These are phyloP conservation scores for Ambrosiella beaveri DNA, from an alignment of 2,329 filamentous ascomycete species.

Conservation along the genomic window DNA sequence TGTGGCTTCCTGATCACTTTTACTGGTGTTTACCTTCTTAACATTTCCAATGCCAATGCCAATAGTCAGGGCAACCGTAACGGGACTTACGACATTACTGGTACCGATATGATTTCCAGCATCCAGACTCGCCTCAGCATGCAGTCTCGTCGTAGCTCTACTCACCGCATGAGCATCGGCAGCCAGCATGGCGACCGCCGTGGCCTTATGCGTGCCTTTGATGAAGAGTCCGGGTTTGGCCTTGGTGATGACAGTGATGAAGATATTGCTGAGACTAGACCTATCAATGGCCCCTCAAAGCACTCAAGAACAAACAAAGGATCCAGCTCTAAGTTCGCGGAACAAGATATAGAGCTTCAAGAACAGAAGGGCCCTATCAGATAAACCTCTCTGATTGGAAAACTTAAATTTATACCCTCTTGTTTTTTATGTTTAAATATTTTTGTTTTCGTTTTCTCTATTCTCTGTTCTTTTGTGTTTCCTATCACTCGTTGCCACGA, in stretches of 20 bases:
- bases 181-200: slow-evolving; percentile 54
- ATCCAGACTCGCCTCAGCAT: slow-evolving; percentile 85
- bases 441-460: slow-evolving; percentile 6
- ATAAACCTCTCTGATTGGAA: slow-evolving; percentile 7
- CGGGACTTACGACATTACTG: slow-evolving; percentile 57
- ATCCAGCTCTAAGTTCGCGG: slow-evolving; percentile 18
- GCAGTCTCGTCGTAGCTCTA: slow-evolving; percentile 65
- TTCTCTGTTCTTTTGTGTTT: slow-evolving; percentile 3
- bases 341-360: slow-evolving; percentile 31
- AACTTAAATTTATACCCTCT: background rate
- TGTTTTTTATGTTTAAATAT: slow-evolving; percentile 6
- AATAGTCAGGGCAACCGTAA: slow-evolving; percentile 54
- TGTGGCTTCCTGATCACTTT: slow-evolving; percentile 92
- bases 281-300: slow-evolving; percentile 12
- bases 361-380: slow-evolving; percentile 23
- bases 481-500: background rate
- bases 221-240: slow-evolving; percentile 65
- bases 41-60: slow-evolving; percentile 83
- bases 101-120: slow-evolving; percentile 79
- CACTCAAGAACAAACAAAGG: slow-evolving; percentile 6
- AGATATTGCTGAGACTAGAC: slow-evolving; percentile 13
- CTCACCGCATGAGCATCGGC: slow-evolving; percentile 45
- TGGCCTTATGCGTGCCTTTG: slow-evolving; percentile 74
- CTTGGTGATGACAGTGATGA: slow-evolving; percentile 47
- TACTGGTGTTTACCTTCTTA: slow-evolving; percentile 85